phyloP scores from a whole-genome alignment of 1,139 yeast genomes.

The Blastobotrys elegans region DNA sequence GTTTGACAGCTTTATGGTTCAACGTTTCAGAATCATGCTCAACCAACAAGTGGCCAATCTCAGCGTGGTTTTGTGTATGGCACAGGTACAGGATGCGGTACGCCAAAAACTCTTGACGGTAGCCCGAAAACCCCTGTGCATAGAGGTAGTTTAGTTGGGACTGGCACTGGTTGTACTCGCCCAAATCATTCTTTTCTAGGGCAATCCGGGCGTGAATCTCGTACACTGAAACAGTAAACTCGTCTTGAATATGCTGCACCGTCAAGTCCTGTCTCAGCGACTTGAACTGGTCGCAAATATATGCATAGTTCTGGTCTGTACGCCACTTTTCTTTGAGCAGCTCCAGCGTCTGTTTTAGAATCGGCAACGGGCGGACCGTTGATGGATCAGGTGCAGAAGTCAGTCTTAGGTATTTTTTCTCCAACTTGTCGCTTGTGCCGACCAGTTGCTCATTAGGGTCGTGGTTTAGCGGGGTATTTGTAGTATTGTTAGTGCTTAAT shows the following conservation, averaged over 20 bases:
- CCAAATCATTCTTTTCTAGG: slow-evolving; percentile 73
- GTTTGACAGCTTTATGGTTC: slow-evolving; percentile 34
- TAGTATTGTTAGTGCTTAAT: not conserved
- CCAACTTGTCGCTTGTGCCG: slow-evolving; percentile 63
- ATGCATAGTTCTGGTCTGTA: slow-evolving; percentile 56
- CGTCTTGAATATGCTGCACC: slow-evolving; percentile 81
- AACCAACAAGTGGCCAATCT: slow-evolving; percentile 29
- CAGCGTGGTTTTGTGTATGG: slow-evolving; percentile 59
- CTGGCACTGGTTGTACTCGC: slow-evolving; percentile 94
- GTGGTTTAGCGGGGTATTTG: not conserved
- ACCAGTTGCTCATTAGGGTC: slow-evolving; percentile 39
- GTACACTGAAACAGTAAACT: slow-evolving; percentile 73
- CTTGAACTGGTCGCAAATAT: slow-evolving; percentile 83
- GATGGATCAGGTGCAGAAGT: slow-evolving; percentile 92
- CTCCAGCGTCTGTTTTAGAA: slow-evolving; percentile 56
- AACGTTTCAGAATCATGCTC: slow-evolving; percentile 21
- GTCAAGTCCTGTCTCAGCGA: slow-evolving; percentile 90
- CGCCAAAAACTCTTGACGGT: slow-evolving; percentile 59
- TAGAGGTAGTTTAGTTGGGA: slow-evolving; percentile 64
- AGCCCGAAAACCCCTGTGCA: slow-evolving; percentile 38
- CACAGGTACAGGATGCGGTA: slow-evolving; percentile 75
- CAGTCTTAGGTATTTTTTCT: slow-evolving; percentile 72
- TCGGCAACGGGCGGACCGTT: slow-evolving; percentile 65
- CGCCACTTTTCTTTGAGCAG: slow-evolving; percentile 53
- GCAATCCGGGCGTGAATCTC: slow-evolving; percentile 88